Evolutionary conservation across 495 filamentous ascomycete genomes (phyloP).

Genomic region (Penicillium dipodomyicola): DNA sequence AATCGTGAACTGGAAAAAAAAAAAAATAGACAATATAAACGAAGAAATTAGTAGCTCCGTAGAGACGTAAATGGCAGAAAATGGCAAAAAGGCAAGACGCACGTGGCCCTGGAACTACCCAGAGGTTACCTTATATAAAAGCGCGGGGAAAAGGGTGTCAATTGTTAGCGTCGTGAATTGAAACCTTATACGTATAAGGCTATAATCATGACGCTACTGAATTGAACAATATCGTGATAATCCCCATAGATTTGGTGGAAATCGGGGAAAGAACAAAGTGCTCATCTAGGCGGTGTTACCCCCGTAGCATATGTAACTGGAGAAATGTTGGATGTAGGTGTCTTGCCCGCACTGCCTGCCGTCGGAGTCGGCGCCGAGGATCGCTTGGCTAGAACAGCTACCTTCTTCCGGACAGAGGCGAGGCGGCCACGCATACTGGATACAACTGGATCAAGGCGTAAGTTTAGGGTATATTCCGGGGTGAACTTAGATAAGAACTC

Average conservation of each 20-base stretch:
- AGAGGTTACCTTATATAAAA: conserved; percentile 9
- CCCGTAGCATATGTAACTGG: conserved; percentile 31
- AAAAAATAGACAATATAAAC: conserved; percentile 8
- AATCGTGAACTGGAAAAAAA: conserved; percentile 17
- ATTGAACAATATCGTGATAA: neutral
- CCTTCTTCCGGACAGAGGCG: conserved; percentile 55
- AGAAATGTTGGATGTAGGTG: conserved; percentile 33
- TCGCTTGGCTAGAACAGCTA: conserved; percentile 53
- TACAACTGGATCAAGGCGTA: conserved; percentile 47
- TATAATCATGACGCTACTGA: neutral
- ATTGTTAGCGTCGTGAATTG: neutral
- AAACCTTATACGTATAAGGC: conserved; percentile 4
- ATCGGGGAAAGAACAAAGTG: conserved; percentile 7
- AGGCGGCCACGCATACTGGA: conserved; percentile 58
- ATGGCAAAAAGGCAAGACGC: neutral
- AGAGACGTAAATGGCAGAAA: conserved; percentile 3
- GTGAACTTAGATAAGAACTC: conserved; percentile 33
- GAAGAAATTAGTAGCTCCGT: conserved; percentile 15
- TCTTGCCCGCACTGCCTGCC: conserved; percentile 25
- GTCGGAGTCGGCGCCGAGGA: conserved; percentile 41
- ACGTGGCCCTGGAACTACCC: neutral
- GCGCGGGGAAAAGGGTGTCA: neutral
- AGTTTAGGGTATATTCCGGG: conserved; percentile 17
- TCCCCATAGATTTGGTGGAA: conserved; percentile 19
- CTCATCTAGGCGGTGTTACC: conserved; percentile 34